Base-by-base conservation (phyloP, 2,329 filamentous ascomycete species). In the Trichoderma polysporum region DNA sequence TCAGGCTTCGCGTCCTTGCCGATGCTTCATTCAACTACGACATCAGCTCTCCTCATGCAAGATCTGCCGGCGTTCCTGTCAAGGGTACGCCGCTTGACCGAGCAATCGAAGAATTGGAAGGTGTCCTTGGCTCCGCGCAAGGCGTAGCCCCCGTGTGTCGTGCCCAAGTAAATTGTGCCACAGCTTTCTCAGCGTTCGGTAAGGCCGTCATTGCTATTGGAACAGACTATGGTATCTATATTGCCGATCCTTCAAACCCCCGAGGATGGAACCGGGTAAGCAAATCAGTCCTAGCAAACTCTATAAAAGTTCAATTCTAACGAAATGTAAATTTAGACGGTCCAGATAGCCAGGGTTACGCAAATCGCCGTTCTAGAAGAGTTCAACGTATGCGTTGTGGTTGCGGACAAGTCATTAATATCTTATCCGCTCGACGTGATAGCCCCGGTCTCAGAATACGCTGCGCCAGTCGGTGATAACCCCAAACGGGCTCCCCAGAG, bases 301-400 rank as follows among this genome's bases (percentile, higher is more conserved):
- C 19, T 45, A n/a, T 6, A 17, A 13, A 35, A n/a, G 57, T 37
- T 54, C 31, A 22, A 50, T 27, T 15, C 53, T 58, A 41, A 59
- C 29, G 8, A 22, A 10, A 2, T 37, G 19, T 41, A 22, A 49
- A 27, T 27, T 2, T 74, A 96, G 91, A 89, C 91, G 8, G 93
- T 97, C 27, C 87, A 89, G 76, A 88, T 89, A 71, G 82, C 82
- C 53, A 88, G 89, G 66, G 94, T 99, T 17, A 96, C 94, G 2
- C 95, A 99, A 76, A 91, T 99, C 56, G 90, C 95, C 0, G 92
- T 99, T 0, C 86, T 99, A 7, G 96, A 99, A 75, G 95, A 98
- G 71, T 98, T 98, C 77, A 95, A 93, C 50, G 84, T 98, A 15
- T 95, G 97, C 77, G 83, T 99, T 31, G 85, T 99, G 68, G 93